Percentiles rank a stretch among this genome's conserved stretches.
These are phyloP conservation scores for Pichia rugopelliculosa DNA, from an alignment of 805 yeast species.

Conservation along the genomic window DNA sequence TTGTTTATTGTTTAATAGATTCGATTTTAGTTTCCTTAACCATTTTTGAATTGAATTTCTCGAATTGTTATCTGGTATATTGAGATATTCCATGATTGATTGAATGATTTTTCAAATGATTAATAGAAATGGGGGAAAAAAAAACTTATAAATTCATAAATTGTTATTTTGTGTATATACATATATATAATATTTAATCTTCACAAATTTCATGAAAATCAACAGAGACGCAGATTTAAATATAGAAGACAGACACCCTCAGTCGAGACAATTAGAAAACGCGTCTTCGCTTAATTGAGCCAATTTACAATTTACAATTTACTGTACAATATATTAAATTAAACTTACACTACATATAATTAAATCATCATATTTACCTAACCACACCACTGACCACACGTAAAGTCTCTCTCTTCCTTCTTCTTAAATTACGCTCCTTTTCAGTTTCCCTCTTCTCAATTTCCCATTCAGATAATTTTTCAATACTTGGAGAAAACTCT, in stretches of 20 bases:
- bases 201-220: too few species aligned
- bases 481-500: conserved; percentile 83
- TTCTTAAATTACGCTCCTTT: conserved; percentile 82
- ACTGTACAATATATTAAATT: not conserved
- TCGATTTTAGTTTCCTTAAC: not conserved
- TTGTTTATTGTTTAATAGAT: not conserved
- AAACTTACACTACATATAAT: not conserved
- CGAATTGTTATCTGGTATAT: conserved; percentile 2
- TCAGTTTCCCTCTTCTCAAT: conserved; percentile 93
- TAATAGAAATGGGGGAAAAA: not conserved
- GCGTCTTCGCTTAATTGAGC: not conserved
- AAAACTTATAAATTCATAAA: too few species aligned
- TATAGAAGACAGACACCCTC: too few species aligned
- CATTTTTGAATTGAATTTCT: not conserved
- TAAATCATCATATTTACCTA: not conserved
- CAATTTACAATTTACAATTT: not conserved
- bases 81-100: not conserved
- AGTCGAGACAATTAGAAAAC: too few species aligned
- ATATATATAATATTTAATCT: too few species aligned
- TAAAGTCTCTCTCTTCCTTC: conserved; percentile 88
- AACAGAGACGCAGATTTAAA: too few species aligned
- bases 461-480: conserved; percentile 82
- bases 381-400: conserved; percentile 33
- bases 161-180: too few species aligned
- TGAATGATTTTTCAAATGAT: not conserved